Conservation (phyloP, 2,329 filamentous ascomycete species). For the Pseudopyrenochaeta lycopersici region DNA sequence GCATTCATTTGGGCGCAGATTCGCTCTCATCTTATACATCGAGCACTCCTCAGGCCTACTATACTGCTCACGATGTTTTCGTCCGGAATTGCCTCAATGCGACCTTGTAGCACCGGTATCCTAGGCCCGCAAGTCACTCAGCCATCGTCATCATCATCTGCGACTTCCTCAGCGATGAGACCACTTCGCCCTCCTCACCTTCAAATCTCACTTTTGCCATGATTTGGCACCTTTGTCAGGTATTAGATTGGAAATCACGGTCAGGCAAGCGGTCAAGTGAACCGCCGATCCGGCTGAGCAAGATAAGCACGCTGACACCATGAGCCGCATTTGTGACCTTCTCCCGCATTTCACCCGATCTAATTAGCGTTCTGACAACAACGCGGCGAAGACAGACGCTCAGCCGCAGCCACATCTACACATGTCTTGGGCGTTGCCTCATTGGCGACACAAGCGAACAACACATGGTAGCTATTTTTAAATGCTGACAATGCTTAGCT, state of each 20-base stretch:
- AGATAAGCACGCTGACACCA: background rate
- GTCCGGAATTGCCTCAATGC: background rate
- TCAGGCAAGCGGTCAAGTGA: background rate
- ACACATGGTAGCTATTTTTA: background rate
- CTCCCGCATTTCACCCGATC: background rate
- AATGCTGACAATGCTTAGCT: background rate
- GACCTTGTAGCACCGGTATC: background rate
- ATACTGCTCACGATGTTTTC: background rate
- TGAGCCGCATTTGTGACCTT: background rate
- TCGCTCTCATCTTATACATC: constrained; percentile 6
- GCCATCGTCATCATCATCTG: background rate
- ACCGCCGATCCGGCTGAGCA: background rate
- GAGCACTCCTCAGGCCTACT: background rate
- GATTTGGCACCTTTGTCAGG: background rate
- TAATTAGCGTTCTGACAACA: background rate
- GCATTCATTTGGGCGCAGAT: background rate
- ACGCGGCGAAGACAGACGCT: background rate
- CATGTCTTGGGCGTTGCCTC: background rate
- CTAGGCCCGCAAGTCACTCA: constrained; percentile 1
- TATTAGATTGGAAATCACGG: background rate
- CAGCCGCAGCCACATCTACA: background rate
- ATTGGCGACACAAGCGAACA: background rate
- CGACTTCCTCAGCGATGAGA: background rate
- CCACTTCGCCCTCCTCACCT: constrained; percentile 3
- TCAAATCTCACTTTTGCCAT: background rate